These are phyloP conservation scores for Podosphaera xanthii DNA, from an alignment of 2,329 filamentous ascomycete genomes.

Conservation along the genomic window DNA sequence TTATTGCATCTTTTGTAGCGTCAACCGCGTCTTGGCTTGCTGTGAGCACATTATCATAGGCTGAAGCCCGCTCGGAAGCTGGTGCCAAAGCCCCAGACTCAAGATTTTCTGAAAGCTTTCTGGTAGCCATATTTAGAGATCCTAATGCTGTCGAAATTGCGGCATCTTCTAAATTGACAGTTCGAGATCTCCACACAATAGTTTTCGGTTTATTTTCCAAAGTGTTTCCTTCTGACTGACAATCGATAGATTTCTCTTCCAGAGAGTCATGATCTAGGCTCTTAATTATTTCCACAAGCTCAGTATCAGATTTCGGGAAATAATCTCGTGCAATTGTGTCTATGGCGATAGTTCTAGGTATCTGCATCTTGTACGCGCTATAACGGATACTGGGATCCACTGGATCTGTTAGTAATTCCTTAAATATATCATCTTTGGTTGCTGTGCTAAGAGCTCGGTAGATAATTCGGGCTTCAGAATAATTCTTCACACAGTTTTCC, in stretches of 20 bases:
- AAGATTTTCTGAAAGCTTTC: slow-evolving; percentile 25
- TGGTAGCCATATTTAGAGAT: slow-evolving; percentile 34
- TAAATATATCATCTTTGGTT: slow-evolving; percentile 55
- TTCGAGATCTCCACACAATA: slow-evolving; percentile 66
- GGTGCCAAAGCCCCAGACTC: slow-evolving; percentile 21
- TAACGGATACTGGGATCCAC: slow-evolving; percentile 88
- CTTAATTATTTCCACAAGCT: slow-evolving; percentile 44
- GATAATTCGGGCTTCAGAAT: slow-evolving; percentile 55
- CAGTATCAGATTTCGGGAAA: slow-evolving; percentile 43
- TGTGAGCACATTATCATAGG: slow-evolving; percentile 77
- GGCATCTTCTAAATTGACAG: slow-evolving; percentile 78
- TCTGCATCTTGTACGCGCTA: slow-evolving; percentile 75
- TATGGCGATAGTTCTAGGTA: slow-evolving; percentile 66
- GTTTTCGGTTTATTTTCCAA: slow-evolving; percentile 42
- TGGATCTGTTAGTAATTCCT: slow-evolving; percentile 63
- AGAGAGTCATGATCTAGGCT: slow-evolving; percentile 46
- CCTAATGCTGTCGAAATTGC: slow-evolving; percentile 71
- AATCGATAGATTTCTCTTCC: slow-evolving; percentile 28
- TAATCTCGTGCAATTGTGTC: slow-evolving; percentile 55
- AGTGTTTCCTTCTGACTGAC: slow-evolving; percentile 26
- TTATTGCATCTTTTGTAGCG: slow-evolving; percentile 77
- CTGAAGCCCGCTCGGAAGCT: slow-evolving; percentile 50
- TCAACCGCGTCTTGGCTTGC: slow-evolving; percentile 87
- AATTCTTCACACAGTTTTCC: slow-evolving; percentile 54
- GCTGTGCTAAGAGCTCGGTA: slow-evolving; percentile 52